Percentiles rank a stretch among this genome's conserved stretches.
Conservation (phyloP, 441 rosid species). For the Arabidopsis hybrid region DNA sequence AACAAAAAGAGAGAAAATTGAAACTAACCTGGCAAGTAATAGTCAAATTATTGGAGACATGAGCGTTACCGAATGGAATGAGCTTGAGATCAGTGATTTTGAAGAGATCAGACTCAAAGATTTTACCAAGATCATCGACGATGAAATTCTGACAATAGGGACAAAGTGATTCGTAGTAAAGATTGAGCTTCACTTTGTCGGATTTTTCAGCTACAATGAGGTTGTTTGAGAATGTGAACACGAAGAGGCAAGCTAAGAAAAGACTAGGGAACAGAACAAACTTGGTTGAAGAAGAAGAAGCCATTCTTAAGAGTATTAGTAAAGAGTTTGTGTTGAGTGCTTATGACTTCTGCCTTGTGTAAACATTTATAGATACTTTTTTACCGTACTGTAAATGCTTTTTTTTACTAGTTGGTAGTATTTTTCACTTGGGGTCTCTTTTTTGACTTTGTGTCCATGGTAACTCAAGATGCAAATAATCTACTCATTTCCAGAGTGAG, state of each 20-base stretch:
- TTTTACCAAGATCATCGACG: conserved; percentile 32
- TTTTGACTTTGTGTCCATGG: neutral
- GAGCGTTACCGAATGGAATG: conserved; percentile 60
- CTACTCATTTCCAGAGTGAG: neutral
- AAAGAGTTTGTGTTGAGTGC: conserved; percentile 4
- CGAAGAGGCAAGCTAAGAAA: neutral
- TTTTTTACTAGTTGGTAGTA: conserved; percentile 11
- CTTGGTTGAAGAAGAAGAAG: conserved; percentile 19
- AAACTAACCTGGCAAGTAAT: conserved; percentile 55
- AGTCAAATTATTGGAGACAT: conserved; percentile 23
- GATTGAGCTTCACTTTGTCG: conserved; percentile 47
- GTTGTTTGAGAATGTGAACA: conserved; percentile 12
- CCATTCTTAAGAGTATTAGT: conserved; percentile 3
- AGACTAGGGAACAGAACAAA: conserved; percentile 11
- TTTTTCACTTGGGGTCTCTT: neutral
- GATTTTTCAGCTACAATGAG: conserved; percentile 15
- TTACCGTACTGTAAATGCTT: neutral
- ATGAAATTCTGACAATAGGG: conserved; percentile 51
- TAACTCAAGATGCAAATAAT: neutral
- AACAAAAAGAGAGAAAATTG: neutral
- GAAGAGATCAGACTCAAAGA: conserved; percentile 49
- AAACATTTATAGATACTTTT: neutral
- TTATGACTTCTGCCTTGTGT: neutral
- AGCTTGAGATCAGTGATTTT: conserved; percentile 51
- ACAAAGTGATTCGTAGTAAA: conserved; percentile 60